Evolutionary conservation across 169 alveolate genomes (phyloP), one percentile per base, ranked within the genome.

Genomic region (Plasmodium coatneyi): DNA sequence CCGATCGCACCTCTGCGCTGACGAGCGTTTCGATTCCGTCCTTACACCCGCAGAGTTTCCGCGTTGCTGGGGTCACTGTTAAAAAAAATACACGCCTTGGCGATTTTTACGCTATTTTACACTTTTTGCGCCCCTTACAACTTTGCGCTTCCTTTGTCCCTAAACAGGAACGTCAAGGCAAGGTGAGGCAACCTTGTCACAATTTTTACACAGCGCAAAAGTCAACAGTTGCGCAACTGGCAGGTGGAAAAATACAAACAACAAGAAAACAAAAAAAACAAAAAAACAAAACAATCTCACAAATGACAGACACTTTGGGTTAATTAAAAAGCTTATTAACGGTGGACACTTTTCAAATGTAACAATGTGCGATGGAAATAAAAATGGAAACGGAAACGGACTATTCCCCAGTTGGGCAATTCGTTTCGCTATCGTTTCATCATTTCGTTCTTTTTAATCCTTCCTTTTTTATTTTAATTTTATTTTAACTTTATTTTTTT

Each of bases 321-420:
- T 32, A 32, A 74, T 74, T 74, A 74, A 74, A 74, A 74, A 39
- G 82, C 43, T 74, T 32, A 22, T 32, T 32, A 74, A 74, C 25
- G 22, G 32, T 9, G 22, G 28, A 74, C 9, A 34, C 10, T 32
- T 19, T 74, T 74, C 54, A 74, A 74, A 74, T 74, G 82, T 74
- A 74, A 74, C 54, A 74, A 34, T 34, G 54, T 74, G 54, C 82
- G 43, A 19, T n/a, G 76, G 36, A 66, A 66, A 66, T 66, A 66
- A 12, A 66, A 66, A 66, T 28, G 36, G 76, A 66, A 66, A 66
- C 76, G 36, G 76, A 32, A 1, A 32, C 39, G 39, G 72, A 66
- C 34, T 19, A 66, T 66, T 66, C 76, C 76, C 76, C 39, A 9
- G 41, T 19, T 66, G 76, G 76, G 76, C 36, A 66, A 66, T 25